phyloP scores from a whole-genome alignment of 2,329 filamentous ascomycete species.

The Penicillium fuscoglaucum region DNA sequence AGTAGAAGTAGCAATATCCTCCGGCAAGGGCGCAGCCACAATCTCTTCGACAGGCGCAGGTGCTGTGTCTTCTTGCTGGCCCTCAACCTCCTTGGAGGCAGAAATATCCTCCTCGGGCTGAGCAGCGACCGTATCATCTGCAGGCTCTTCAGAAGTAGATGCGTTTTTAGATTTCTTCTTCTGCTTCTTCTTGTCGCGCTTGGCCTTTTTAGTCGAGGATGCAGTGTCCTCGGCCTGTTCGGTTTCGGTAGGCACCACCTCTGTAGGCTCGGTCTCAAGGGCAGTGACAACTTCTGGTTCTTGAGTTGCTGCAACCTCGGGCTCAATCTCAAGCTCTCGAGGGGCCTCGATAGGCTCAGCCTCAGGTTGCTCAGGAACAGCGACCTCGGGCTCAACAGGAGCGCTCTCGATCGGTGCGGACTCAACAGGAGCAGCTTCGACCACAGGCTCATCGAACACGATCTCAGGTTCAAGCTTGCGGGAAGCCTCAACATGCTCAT shows the following conservation, averaged over 20 bases:
- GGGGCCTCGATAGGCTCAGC: slow-evolving; percentile 1
- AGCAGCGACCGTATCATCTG: neutral
- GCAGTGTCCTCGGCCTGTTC: slow-evolving; percentile 10
- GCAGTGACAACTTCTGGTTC: neutral
- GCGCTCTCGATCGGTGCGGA: neutral
- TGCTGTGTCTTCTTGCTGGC: neutral
- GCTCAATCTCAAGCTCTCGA: slow-evolving; percentile 1
- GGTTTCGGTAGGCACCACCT: neutral
- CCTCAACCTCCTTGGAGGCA: neutral
- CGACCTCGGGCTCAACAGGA: neutral
- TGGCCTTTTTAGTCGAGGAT: slow-evolving; percentile 16
- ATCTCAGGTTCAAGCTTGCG: too few relatives aligned
- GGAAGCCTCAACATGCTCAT: neutral
- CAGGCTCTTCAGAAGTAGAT: slow-evolving; percentile 4
- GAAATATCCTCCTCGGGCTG: slow-evolving; percentile 3
- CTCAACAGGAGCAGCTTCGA: neutral
- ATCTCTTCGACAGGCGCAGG: neutral
- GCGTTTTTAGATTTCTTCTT: slow-evolving; percentile 19
- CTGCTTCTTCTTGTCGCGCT: slow-evolving; percentile 18
- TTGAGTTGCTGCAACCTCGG: neutral
- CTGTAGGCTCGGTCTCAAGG: neutral
- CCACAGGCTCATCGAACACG: neutral
- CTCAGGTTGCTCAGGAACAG: slow-evolving; percentile 2
- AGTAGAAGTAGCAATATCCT: neutral
- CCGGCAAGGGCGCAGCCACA: neutral